Base-by-base conservation (phyloP, 1,284 basidiomycete genomes). In the Malassezia obtusa region DNA sequence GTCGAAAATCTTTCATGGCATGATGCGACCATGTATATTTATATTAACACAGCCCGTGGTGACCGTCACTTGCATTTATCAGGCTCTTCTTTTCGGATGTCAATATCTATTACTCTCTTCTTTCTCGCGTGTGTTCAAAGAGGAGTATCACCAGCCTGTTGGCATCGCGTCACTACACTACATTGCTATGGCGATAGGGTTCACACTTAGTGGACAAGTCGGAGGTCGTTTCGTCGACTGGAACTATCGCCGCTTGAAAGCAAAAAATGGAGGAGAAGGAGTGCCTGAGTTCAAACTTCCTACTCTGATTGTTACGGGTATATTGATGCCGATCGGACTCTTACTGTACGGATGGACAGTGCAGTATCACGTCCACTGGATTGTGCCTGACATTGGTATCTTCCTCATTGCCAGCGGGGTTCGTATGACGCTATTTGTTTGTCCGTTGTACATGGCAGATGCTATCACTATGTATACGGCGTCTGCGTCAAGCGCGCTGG, bases 271-370 rank as follows among this genome's bases (percentile, higher is more conserved):
- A 3, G 80, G 79, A 0, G 71, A 76, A 12, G 82, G 83, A 6
- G 77, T 77, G 49, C 83, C 83, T 0, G 54, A 50, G 25, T 64
- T 48, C 55, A 52, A 58, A 51, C 49, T 67, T 24, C 83, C 82
- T 0, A 75, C 80, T 2, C 80, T 86, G 78, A 64, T 85, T 21
- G 77, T 81, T 0, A 82, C 81, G 0, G 78, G 79, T 0, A 55
- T 82, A 1, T 11, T 81, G 2, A 76, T 84, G 6, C 73, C 75
- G 0, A 80, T 79, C 0, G 85, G 84, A 0, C 69, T 85, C 8
- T 68, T 86, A 19, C 73, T 85, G 11, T 74, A 80, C 1, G 84
- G 85, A 12, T 87, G 84, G 84, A 77, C 80, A 0, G 81, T 81
- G 4, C 64, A 83, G 46, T 69, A 77, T 1, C 68, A 74, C 22